phyloP scores from a whole-genome alignment of 2,329 filamentous ascomycete species.

The Colletotrichum sp. region DNA sequence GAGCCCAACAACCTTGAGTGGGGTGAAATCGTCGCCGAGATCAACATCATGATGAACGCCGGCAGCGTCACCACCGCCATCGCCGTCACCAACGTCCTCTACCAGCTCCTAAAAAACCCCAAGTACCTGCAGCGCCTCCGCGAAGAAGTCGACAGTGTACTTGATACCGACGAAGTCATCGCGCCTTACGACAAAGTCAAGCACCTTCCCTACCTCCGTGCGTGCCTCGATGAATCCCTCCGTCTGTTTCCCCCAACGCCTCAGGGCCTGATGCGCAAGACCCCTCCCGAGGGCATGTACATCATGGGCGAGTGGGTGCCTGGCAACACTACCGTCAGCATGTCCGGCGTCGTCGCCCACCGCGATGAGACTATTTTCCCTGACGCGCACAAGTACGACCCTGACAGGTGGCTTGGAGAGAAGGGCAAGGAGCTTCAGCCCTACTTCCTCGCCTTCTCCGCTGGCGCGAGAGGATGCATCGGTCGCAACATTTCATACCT shows the following conservation, averaged over 20 bases:
- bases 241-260: conserved; percentile 49
- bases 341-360: conserved; percentile 35
- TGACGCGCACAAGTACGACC: conserved; percentile 28
- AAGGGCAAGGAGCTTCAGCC: conserved; percentile 41
- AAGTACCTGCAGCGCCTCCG: conserved; percentile 40
- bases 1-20: conserved; percentile 51
- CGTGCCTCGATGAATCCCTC: conserved; percentile 55
- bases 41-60: conserved; percentile 57
- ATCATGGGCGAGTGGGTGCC: conserved; percentile 51
- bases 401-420: conserved; percentile 40
- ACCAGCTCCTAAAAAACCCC: conserved; percentile 55
- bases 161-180: conserved; percentile 46
- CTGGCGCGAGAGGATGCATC: conserved; percentile 26
- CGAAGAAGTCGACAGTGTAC: conserved; percentile 48
- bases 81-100: conserved; percentile 58
- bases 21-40: conserved; percentile 63
- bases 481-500: conserved; percentile 42
- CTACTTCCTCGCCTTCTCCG: conserved; percentile 42
- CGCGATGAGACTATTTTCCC: conserved; percentile 4
- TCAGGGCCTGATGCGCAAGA: conserved; percentile 46
- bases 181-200: conserved; percentile 55
- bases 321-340: conserved; percentile 46
- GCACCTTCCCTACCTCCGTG: conserved; percentile 55
- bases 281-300: conserved; percentile 45
- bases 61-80: conserved; percentile 54